Percentiles rank a stretch among this genome's conserved stretches.
Conservation (phyloP, 202 grass and related monocot species). For the Setaria viridis region DNA sequence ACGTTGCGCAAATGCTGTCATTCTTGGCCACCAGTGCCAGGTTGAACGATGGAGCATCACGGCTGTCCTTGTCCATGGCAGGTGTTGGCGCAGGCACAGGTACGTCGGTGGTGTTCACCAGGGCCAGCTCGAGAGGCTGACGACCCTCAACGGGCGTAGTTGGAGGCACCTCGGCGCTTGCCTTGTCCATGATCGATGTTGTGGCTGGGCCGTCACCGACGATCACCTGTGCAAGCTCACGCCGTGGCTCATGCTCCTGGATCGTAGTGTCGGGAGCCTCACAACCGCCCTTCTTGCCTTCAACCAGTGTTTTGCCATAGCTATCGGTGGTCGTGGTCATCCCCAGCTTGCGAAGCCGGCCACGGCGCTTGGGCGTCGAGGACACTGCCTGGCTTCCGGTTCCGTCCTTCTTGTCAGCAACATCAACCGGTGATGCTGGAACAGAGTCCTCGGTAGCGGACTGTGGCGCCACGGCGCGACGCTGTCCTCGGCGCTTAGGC, state of each 20-base stretch:
- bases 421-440: background rate
- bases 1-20: background rate
- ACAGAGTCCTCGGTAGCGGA: background rate
- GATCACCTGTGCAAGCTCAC: background rate
- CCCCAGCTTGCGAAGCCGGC: conserved; percentile 4
- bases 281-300: background rate
- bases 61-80: background rate
- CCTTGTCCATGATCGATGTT: background rate
- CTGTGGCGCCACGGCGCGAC: background rate
- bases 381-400: background rate
- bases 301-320: background rate
- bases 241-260: conserved; percentile 8
- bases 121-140: conserved; percentile 1
- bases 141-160: background rate
- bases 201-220: background rate
- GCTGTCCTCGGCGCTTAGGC: background rate
- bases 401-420: background rate
- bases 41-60: background rate
- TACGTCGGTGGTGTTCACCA: background rate
- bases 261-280: background rate
- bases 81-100: background rate
- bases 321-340: background rate
- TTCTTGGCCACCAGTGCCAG: conserved; percentile 15
- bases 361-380: conserved; percentile 34
- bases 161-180: background rate